Base-by-base conservation (phyloP, 169 alveolate species). In the Amoebophrya sp. region DNA sequence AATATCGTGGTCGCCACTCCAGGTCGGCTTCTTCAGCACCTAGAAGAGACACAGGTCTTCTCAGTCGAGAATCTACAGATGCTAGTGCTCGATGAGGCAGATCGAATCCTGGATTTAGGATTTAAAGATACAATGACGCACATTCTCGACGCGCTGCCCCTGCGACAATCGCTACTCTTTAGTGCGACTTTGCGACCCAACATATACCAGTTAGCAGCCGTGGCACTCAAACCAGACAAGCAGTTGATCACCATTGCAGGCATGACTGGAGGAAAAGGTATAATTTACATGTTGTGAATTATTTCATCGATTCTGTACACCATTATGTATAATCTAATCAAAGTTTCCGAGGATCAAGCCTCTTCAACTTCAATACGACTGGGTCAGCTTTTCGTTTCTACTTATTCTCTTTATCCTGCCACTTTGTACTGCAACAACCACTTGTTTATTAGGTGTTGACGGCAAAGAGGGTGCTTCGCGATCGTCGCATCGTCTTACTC, bases 21-120 rank as follows among this genome's bases (percentile, higher is more conserved):
- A n/a, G 99, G 99, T 39, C 95, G 99, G 93, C 95, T 98, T 14
- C 94, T 97, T n/a, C 98, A 97, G 93, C 99, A 98, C 94, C 95
- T 97, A 96, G 97, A 97, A 77, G 98, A 97, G 93, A 95, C 98
- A 65, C 96, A 96, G 40, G 94, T 95, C 90, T 96, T 97, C 94
- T 96, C 95, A 89, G 94, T 97, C 24, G 95, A 93, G 78, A 95
- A 95, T 92, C 94, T 98, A 33, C 91, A 96, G 91, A 95, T 97
- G 76, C 93, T 98, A 33, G 95, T 97, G 91, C 96, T 97, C 93
- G 96, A 98, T 65, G 97, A 98, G 83, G 98, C 98, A 78, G 99
- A 99, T 93, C 99, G 98, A 83, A 91, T 95, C 40, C 89, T 96
- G 53, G 98, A 97, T 93, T 94, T 96, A 96, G 99, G 99, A 78